Base-by-base conservation (phyloP, 257 asterid species). In the Solanum sejunctum region DNA sequence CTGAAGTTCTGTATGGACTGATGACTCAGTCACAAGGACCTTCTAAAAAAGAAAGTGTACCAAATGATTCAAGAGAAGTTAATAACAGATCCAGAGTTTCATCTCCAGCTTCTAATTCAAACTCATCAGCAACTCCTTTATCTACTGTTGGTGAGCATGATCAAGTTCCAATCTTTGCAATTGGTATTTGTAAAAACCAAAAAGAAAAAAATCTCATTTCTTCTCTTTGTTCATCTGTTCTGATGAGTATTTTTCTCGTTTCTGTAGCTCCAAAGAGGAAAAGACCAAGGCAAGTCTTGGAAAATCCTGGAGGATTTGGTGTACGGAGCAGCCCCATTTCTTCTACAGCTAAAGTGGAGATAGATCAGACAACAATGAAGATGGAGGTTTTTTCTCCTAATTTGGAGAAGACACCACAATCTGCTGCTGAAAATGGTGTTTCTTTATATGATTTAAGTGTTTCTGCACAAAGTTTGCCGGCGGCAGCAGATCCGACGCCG, bases 1-100 rank as follows among this genome's bases (percentile, higher is more conserved):
- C 99, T 1, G 98, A 95, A 91, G 98, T 97, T 9, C 83, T 97
- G 84, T 95, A 86, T 63, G 99, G 96, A 1, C 81, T 97, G 94
- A 96, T 85, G 96, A 94, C 92, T 70, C 98, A 91, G 80, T 89
- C 98, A 17, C 98, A 91, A 70, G 94, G 88, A 57, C 97, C 97
- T 85, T 85, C 94, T 1, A 93, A 92, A 91, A 93, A 93, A 64
- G 97, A 93, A 52, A 79, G 79, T 80, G 73, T 51, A 81, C 51
- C 88, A 7, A 88, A 23, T 84, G 97, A 93, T 3, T 51, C 82
- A 51, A 90, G 88, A 70, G 99, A 96, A 87, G 88, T 90, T 39
- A 93, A 66, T 81, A 77, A 89, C 81, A 91, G 95, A 92, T 91
- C 96, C 36, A 84, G 89, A 3, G 91, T 89, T 81, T 93, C 97